A percentile compares a stretch with the other conserved stretches of the same genome.
Conservation (phyloP, 1,284 basidiomycete genomes). For the Neolentinus lepideus region DNA sequence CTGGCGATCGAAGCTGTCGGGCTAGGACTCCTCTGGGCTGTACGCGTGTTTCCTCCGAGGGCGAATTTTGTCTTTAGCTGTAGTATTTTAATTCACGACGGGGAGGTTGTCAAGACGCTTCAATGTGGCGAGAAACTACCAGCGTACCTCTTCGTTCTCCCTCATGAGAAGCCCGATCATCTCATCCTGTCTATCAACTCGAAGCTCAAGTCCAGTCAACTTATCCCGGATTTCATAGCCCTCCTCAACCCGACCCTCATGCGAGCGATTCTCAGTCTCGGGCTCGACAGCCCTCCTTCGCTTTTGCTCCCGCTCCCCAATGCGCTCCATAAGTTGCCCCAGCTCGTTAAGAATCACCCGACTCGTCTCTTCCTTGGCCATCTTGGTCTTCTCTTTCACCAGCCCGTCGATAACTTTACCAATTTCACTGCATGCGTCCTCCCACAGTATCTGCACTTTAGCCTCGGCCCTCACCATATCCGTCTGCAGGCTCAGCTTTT, state of each 20-base stretch:
- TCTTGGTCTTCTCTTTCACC: constrained; percentile 1
- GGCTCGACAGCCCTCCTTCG: constrained; percentile 8
- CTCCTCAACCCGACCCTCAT: constrained; percentile 13
- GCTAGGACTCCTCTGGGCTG: too few relatives aligned
- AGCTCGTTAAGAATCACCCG: neutral
- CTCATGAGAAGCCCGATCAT: constrained; percentile 21
- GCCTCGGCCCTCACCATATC: constrained; percentile 24
- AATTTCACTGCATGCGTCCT: constrained; percentile 24
- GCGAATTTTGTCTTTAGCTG: too few relatives aligned
- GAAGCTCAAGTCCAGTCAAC: constrained; percentile 23
- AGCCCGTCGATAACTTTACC: constrained; percentile 11
- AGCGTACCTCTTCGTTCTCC: constrained; percentile 23
- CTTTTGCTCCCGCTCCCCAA: constrained; percentile 9
- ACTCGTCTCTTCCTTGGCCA: neutral
- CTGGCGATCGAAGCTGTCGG: too few relatives aligned
- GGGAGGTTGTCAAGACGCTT: neutral
- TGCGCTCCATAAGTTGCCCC: neutral
- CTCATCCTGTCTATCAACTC: constrained; percentile 24
- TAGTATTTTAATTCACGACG: neutral
- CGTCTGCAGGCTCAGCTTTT: neutral
- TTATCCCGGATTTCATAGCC: constrained; percentile 5
- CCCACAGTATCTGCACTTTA: constrained; percentile 26
- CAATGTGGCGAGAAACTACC: neutral
- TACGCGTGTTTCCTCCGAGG: too few relatives aligned
- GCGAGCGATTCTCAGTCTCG: constrained; percentile 16